Percentiles rank a stretch among this genome's conserved stretches.
These are phyloP conservation scores for Theileria luwenshuni DNA, from an alignment of 169 alveolate genomes.

Conservation along the genomic window DNA sequence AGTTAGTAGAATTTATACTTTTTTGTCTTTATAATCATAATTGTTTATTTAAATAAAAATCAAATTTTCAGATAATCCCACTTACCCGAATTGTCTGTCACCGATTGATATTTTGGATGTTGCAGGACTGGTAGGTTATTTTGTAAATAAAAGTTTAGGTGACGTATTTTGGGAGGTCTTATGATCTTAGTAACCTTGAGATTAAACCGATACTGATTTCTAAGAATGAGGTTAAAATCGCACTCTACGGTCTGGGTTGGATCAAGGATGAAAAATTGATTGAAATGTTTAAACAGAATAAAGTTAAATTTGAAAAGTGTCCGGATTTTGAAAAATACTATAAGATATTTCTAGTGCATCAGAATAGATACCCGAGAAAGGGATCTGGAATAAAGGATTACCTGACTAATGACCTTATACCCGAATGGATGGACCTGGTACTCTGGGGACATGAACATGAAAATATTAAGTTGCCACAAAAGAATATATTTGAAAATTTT, in stretches of 20 bases:
- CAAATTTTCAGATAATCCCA: conserved; percentile 48
- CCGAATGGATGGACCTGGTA: conserved; percentile 63
- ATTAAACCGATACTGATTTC: conserved; percentile 87
- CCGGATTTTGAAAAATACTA: conserved; percentile 76
- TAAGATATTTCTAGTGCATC: conserved; percentile 93
- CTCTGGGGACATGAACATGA: conserved; percentile 94
- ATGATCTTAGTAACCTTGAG: conserved; percentile 81
- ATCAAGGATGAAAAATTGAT: conserved; percentile 92
- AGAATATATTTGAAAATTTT: conserved; percentile 80
- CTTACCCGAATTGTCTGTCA: conserved; percentile 35
- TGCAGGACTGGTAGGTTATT: conserved; percentile 42
- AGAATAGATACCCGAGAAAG: conserved; percentile 81
- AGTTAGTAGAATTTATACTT: too few relatives aligned
- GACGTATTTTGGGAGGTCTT: conserved; percentile 90
- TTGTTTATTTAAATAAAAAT: background rate
- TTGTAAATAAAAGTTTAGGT: conserved; percentile 43
- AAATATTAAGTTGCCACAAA: conserved; percentile 81
- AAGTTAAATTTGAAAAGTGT: conserved; percentile 88
- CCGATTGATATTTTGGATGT: conserved; percentile 70
- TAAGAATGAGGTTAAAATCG: conserved; percentile 86
- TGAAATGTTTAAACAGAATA: conserved; percentile 84
- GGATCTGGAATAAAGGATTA: conserved; percentile 42
- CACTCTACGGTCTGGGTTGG: conserved; percentile 96
- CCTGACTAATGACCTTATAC: conserved; percentile 35
- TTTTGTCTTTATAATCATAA: too few relatives aligned